phyloP scores from a whole-genome alignment of 345 rosid genomes.

The Sapria himalayana region DNA sequence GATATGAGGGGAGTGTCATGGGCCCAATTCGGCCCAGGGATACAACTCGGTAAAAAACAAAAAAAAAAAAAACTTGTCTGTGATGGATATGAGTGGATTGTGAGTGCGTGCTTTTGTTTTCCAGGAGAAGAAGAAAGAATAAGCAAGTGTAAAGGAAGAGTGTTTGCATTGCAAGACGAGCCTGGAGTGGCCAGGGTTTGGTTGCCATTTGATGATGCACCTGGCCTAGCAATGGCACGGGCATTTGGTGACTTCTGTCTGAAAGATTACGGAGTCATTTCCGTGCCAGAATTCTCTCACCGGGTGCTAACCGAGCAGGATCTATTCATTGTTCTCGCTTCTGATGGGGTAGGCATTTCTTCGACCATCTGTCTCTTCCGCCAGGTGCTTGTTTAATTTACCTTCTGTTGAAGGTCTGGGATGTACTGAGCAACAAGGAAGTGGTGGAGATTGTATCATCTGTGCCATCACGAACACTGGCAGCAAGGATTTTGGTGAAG shows the following conservation, averaged over 20 bases:
- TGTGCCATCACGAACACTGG: conserved; percentile 59
- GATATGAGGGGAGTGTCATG: no score
- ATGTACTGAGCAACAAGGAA: conserved; percentile 90
- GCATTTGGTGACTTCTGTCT: conserved; percentile 98
- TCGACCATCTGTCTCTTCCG: background rate
- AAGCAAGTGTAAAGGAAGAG: conserved; percentile 86
- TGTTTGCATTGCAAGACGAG: conserved; percentile 94
- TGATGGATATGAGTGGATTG: conserved; percentile 3
- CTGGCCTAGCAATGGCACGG: conserved; percentile 99
- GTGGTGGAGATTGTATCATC: conserved; percentile 80
- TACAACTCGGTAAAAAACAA: no score
- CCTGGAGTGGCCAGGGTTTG: conserved; percentile 97
- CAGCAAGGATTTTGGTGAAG: conserved; percentile 70
- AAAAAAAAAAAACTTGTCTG: no score
- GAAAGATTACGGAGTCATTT: conserved; percentile 95
- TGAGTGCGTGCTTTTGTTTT: conserved; percentile 7
- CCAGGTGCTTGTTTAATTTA: background rate
- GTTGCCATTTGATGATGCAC: conserved; percentile 98
- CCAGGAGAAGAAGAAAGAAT: conserved; percentile 95
- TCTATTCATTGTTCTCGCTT: conserved; percentile 92
- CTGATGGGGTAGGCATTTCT: conserved; percentile 64
- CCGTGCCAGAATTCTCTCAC: conserved; percentile 82
- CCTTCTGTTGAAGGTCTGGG: conserved; percentile 59
- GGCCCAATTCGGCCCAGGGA: no score
- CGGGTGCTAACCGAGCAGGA: conserved; percentile 61